Base-by-base conservation (phyloP, 352 stramenopile species). In the Pythium myriotylum region DNA sequence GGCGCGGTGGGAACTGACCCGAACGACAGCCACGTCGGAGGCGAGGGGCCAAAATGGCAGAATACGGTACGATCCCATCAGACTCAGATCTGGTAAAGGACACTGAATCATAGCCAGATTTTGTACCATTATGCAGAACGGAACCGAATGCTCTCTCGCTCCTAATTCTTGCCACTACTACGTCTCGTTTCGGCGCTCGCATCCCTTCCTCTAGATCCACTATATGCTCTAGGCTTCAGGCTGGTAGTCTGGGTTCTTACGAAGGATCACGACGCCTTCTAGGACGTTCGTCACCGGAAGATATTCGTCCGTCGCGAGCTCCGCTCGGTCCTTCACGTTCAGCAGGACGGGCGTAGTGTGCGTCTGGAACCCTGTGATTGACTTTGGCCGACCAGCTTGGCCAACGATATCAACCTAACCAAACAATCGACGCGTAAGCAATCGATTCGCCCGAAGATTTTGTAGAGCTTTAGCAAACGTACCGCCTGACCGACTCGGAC, bases 301-400 rank as follows among this genome's bases (percentile, higher is more conserved):
- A 66, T 99, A 98, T 72, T 99, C 97, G 59, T 99, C 95, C 19
- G 96, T 99, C 47, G 96, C 97, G 16, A 99, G 82, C 77, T 99
- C 98, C 35, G 97, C 97, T 56, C 97, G 92, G 73, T 99, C 97
- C 72, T 98, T 97, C 29, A 98, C 86, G 60, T 96, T 97, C 37
- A 99, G 83, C 67, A 99, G 80, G 50, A 99, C 98, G 41, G 98
- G 98, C 33, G 97, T 99, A 54, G 95, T 99, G 79, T 99, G 98
- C 42, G 97, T 99, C 73, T 99, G 98, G 79, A 99, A 99, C 53
- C 98, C 98, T 50, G 98, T 99, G 63, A 99, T 99, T 47, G 96
- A 98, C 84, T 99, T 99, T 14, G 97, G 97, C 33, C 97, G 96
- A 73, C 98, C 98, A 9, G 98, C 97, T 84, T 99, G 97, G 7